Conservation (phyloP, 805 yeast genomes). For the Lachancea sp. region DNA sequence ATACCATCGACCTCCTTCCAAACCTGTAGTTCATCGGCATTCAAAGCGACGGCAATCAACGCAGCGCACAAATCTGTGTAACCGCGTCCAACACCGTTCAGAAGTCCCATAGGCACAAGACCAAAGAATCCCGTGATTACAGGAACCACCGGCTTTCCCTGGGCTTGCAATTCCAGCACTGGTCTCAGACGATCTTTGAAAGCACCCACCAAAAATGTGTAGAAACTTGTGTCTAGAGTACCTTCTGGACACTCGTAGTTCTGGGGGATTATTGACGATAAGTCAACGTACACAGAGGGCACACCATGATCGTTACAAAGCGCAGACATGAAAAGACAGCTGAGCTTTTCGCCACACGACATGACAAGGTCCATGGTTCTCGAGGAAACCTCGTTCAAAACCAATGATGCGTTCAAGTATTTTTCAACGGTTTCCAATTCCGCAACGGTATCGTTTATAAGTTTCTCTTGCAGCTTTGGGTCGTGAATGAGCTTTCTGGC, state of each 20-base stretch:
- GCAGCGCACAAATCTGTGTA: conserved; percentile 98
- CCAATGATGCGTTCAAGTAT: conserved; percentile 77
- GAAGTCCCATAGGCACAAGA: conserved; percentile 87
- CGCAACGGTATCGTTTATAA: conserved; percentile 51
- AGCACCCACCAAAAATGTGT: conserved; percentile 46
- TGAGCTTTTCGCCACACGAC: conserved; percentile 89
- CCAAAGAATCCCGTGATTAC: conserved; percentile 97
- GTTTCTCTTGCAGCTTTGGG: conserved; percentile 40
- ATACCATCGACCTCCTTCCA: conserved; percentile 99
- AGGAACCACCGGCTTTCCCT: conserved; percentile 50
- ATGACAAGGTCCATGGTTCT: conserved; percentile 84
- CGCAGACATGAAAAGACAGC: conserved; percentile 84
- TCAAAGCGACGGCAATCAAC: conserved; percentile 83
- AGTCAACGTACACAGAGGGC: conserved; percentile 70
- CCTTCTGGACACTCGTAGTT: conserved; percentile 45
- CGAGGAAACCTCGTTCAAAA: conserved; percentile 85
- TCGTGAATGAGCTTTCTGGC: conserved; percentile 51
- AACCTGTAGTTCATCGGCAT: conserved; percentile 90
- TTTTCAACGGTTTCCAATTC: conserved; percentile 67
- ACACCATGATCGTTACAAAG: conserved; percentile 79
- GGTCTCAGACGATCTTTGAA: conserved; percentile 46
- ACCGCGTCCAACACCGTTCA: conserved; percentile 93
- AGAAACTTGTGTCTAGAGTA: conserved; percentile 64
- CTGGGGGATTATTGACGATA: conserved; percentile 64
- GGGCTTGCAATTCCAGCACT: conserved; percentile 33